These are phyloP conservation scores for Sugiyamaella japonica DNA, from an alignment of 1,139 yeast species.

Conservation along the genomic window DNA sequence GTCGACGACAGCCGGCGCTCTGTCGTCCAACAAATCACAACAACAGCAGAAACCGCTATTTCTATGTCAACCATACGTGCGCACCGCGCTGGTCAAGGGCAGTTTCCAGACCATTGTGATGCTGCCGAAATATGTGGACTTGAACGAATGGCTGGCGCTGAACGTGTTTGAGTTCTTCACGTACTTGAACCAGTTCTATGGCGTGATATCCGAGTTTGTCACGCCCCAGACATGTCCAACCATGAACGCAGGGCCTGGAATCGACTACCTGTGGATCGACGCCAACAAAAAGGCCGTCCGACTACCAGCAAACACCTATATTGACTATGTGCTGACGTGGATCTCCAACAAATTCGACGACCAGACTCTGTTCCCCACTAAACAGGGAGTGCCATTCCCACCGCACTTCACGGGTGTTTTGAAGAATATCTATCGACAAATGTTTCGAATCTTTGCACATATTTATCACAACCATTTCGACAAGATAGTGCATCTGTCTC, in stretches of 20 bases:
- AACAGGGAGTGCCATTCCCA: constrained; percentile 88
- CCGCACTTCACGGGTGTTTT: constrained; percentile 79
- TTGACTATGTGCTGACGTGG: constrained; percentile 91
- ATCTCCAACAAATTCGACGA: constrained; percentile 84
- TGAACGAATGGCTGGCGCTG: constrained; percentile 93
- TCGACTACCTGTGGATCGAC: constrained; percentile 91
- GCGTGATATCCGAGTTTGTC: constrained; percentile 82
- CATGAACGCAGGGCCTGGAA: constrained; percentile 93
- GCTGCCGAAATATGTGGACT: constrained; percentile 90
- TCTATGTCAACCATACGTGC: constrained; percentile 88
- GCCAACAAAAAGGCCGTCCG: constrained; percentile 73
- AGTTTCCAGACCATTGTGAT: constrained; percentile 94
- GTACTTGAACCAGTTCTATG: constrained; percentile 82
- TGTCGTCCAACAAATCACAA: not conserved
- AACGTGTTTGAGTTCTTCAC: constrained; percentile 89
- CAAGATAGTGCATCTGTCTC: constrained; percentile 78
- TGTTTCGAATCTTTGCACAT: constrained; percentile 97
- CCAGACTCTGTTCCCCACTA: constrained; percentile 88
- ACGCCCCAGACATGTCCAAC: constrained; percentile 88
- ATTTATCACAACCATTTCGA: constrained; percentile 94
- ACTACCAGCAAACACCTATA: constrained; percentile 89
- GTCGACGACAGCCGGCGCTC: not conserved
- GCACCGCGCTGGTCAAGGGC: constrained; percentile 95
- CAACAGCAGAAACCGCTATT: constrained; percentile 54
- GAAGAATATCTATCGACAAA: constrained; percentile 82